phyloP scores from a whole-genome alignment of 352 stramenopile genomes.

The Phytophthora sp. region DNA sequence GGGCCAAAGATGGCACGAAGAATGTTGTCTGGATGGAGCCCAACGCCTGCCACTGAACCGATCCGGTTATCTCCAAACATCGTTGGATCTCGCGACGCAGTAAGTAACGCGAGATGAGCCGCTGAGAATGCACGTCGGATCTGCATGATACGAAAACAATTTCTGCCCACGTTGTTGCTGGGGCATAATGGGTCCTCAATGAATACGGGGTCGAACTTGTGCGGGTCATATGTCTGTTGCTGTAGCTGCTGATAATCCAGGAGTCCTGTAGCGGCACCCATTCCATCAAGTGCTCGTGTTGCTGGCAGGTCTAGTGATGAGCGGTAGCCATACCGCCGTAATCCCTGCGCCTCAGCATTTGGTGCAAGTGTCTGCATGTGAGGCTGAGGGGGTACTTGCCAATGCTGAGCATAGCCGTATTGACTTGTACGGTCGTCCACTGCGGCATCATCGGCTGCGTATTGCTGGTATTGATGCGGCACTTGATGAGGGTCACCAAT shows the following conservation, averaged over 20 bases:
- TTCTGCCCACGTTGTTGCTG: constrained; percentile 96
- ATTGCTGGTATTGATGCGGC: constrained; percentile 54
- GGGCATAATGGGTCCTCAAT: constrained; percentile 94
- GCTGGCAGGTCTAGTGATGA: constrained; percentile 68
- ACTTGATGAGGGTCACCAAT: constrained; percentile 45
- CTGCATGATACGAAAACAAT: constrained; percentile 95
- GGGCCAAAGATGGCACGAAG: constrained; percentile 72
- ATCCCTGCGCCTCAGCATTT: constrained; percentile 65
- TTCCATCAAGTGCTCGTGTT: constrained; percentile 36
- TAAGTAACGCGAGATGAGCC: constrained; percentile 74
- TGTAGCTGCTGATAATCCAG: constrained; percentile 50
- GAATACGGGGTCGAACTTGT: constrained; percentile 95
- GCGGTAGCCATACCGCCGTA: constrained; percentile 71
- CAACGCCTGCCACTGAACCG: constrained; percentile 64
- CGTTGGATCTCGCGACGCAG: constrained; percentile 55
- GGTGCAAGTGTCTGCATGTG: constrained; percentile 52
- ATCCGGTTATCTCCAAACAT: constrained; percentile 68
- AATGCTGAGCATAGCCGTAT: constrained; percentile 59
- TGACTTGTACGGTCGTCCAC: constrained; percentile 62
- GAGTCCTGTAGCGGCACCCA: constrained; percentile 43
- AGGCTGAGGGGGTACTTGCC: constrained; percentile 56
- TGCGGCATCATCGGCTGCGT: constrained; percentile 49
- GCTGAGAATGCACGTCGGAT: constrained; percentile 81
- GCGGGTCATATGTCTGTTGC: constrained; percentile 75
- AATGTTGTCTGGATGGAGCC: constrained; percentile 82